Base-by-base conservation (phyloP, 2,329 filamentous ascomycete genomes). In the Neobulgaria alba region DNA sequence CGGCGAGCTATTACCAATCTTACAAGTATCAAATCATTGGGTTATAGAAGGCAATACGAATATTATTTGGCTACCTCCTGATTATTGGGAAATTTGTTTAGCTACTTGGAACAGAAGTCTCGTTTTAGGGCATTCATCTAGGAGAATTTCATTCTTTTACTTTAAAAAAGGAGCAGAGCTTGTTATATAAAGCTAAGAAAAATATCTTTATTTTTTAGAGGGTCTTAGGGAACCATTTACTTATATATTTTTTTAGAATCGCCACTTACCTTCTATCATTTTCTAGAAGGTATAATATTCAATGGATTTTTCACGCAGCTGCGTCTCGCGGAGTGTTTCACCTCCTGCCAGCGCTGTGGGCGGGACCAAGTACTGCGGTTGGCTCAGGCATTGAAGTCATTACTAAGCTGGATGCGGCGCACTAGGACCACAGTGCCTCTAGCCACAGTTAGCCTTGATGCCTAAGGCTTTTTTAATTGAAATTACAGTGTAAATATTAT, bases 261-360 rank as follows among this genome's bases (percentile, higher is more conserved):
- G 32, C 18, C 18, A 34, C 32, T 34, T 20, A 17, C 32, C 19
- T 34, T 34, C 32, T 30, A 39, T 39, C 34, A 42, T 39, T 15
- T 31, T 31, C 29, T 31, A 31, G 29, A 31, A 31, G 16, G 4
- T 31, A n/a, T n/a, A n/a, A n/a, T n/a, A n/a, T n/a, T n/a, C n/a
- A n/a, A n/a, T n/a, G n/a, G n/a, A n/a, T n/a, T n/a, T n/a, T n/a
- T n/a, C n/a, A n/a, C 43, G 38, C 40, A 46, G 46, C 38, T 44
- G 40, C 41, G 37, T 48, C 45, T 43, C 30, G 32, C 26, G 36
- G 43, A 39, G 36, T 46, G 43, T 46, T 42, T 36, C 39, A 45
- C 36, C 29, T 45, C 42, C 39, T 42, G 43, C 39, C 33, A 44
- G 29, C 38, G 38, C 36, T 37, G 42, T 36, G 8, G 17, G 37